Conservation (phyloP, 139 green algal species). For the Chlamydomonas asymmetrica region DNA sequence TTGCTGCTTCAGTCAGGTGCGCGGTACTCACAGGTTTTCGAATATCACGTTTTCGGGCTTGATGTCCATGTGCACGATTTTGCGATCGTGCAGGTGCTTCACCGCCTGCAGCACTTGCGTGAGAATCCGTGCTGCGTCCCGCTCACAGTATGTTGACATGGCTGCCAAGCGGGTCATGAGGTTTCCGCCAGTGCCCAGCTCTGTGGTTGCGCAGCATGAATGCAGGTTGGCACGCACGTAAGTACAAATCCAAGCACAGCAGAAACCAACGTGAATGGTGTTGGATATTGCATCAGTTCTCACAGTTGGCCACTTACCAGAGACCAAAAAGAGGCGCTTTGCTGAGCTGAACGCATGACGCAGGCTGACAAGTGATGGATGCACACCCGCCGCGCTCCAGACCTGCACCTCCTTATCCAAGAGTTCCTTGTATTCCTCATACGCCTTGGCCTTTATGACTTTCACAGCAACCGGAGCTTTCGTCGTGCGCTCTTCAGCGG, state of each 20-base stretch:
- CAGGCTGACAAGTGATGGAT: constrained; percentile 30
- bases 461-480: constrained; percentile 33
- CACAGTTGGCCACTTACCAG: constrained; percentile 5
- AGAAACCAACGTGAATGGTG: background rate
- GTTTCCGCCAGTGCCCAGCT: constrained; percentile 35
- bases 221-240: background rate
- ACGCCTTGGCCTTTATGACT: constrained; percentile 37
- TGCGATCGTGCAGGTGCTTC: constrained; percentile 46
- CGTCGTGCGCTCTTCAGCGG: background rate
- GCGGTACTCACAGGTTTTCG: constrained; percentile 17
- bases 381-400: constrained; percentile 23
- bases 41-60: constrained; percentile 61
- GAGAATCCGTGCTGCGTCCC: constrained; percentile 36
- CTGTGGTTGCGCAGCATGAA: background rate
- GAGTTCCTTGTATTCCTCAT: constrained; percentile 28
- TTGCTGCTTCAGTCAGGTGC: background rate
- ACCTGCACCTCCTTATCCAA: constrained; percentile 29
- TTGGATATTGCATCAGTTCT: background rate
- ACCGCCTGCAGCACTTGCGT: constrained; percentile 47
- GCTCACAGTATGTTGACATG: constrained; percentile 31
- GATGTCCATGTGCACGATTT: constrained; percentile 53
- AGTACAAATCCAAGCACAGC: background rate
- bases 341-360: constrained; percentile 20
- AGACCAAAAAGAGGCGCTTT: constrained; percentile 30
- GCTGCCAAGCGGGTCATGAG: constrained; percentile 25